phyloP scores from a whole-genome alignment of 352 stramenopile species.

The Phytophthora sp. region DNA sequence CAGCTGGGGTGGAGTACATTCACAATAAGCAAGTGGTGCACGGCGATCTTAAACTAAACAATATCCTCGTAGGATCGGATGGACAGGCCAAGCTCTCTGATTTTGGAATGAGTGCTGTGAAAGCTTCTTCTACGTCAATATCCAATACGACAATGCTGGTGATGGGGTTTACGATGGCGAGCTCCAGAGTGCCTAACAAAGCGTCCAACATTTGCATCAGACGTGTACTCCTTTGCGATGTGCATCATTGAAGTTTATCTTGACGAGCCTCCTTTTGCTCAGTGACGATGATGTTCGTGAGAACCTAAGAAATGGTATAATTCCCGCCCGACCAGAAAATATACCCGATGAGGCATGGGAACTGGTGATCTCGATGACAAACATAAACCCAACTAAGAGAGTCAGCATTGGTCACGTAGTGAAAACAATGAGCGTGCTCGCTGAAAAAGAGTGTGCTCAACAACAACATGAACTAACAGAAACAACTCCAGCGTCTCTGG shows the following conservation, averaged over 20 bases:
- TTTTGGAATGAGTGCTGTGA: slow-evolving; percentile 2
- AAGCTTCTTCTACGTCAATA: background rate
- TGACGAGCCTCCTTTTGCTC: slow-evolving; percentile 18
- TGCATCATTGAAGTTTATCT: slow-evolving; percentile 32
- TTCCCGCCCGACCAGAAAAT: slow-evolving; percentile 6
- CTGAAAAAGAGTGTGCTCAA: too few species aligned
- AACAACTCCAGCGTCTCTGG: too few species aligned
- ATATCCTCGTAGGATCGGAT: slow-evolving; percentile 24
- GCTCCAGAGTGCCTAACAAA: slow-evolving; percentile 32
- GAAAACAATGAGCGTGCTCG: background rate
- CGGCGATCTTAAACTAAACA: slow-evolving; percentile 70
- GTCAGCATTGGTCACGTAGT: background rate
- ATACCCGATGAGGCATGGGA: slow-evolving; percentile 19
- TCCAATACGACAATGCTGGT: background rate
- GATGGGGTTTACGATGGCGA: slow-evolving; percentile 17
- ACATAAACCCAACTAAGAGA: background rate
- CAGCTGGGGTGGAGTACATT: slow-evolving; percentile 59
- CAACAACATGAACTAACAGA: too few species aligned
- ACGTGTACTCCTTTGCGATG: slow-evolving; percentile 41
- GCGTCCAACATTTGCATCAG: slow-evolving; percentile 19
- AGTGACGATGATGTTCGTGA: slow-evolving; percentile 15
- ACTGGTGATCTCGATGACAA: slow-evolving; percentile 18
- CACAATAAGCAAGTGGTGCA: slow-evolving; percentile 52
- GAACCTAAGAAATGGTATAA: slow-evolving; percentile 2
- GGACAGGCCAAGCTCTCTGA: slow-evolving; percentile 28